Evolutionary conservation across 495 filamentous ascomycete genomes (phyloP).

Genomic region (Hypoxylon lenormandii): DNA sequence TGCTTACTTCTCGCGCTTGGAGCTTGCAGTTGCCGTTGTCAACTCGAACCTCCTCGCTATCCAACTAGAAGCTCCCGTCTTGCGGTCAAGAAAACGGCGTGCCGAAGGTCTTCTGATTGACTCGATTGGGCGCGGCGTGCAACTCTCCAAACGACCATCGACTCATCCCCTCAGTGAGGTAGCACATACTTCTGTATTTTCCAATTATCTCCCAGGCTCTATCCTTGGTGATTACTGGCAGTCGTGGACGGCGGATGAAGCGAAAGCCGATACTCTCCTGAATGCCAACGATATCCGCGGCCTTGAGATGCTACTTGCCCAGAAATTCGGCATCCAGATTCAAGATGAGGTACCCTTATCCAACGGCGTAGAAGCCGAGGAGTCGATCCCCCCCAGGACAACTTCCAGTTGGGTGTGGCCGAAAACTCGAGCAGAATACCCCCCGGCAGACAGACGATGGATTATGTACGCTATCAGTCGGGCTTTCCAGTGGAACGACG

Average conservation of each 20-base stretch:
- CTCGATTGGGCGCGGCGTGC: conserved; percentile 72
- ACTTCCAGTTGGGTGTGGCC: conserved; percentile 57
- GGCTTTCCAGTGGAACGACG: conserved; percentile 59
- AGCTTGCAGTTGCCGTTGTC: conserved; percentile 69
- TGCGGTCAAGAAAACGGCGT: conserved; percentile 69
- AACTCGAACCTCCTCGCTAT: conserved; percentile 69
- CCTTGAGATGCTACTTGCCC: conserved; percentile 68
- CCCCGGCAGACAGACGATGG: conserved; percentile 65
- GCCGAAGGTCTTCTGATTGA: conserved; percentile 76
- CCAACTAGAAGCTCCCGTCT: conserved; percentile 72
- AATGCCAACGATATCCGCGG: conserved; percentile 56
- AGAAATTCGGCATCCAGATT: conserved; percentile 54
- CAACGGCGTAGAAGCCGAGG: conserved; percentile 43
- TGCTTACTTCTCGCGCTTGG: conserved; percentile 72
- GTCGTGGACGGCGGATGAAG: conserved; percentile 52
- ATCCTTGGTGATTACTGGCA: conserved; percentile 53
- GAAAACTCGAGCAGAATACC: conserved; percentile 54
- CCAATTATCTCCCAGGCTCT: conserved; percentile 55
- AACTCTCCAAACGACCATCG: conserved; percentile 38
- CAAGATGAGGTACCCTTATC: conserved; percentile 27
- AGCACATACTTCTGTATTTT: conserved; percentile 51
- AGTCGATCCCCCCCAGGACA: conserved; percentile 10
- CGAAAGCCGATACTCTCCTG: conserved; percentile 62
- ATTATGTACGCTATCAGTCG: conserved; percentile 64
- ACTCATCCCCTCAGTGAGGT: conserved; percentile 20